Evolutionary conservation across 2,329 filamentous ascomycete species (phyloP).

Genomic region (Curvularia sp.): DNA sequence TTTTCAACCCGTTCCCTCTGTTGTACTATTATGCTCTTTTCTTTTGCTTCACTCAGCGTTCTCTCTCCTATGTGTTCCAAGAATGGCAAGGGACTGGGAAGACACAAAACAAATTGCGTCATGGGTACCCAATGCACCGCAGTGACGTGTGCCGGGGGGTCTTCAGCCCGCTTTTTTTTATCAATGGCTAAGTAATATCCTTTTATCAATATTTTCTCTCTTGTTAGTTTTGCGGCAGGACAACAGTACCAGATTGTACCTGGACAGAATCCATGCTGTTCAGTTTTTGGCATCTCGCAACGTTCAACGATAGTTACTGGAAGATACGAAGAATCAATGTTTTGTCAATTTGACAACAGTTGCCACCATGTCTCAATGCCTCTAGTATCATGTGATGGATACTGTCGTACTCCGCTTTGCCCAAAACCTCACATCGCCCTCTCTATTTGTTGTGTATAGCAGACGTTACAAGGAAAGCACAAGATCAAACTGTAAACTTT

Average conservation of each 20-base stretch:
- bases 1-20: neutral
- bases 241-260: neutral
- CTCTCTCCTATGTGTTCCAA: neutral
- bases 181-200: neutral
- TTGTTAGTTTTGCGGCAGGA: neutral
- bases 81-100: neutral
- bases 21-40: conserved; percentile 10
- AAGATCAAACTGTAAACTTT: too few relatives aligned
- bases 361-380: neutral
- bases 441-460: too few relatives aligned
- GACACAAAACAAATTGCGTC: neutral
- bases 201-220: neutral
- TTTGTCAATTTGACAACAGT: neutral
- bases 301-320: neutral
- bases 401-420: neutral
- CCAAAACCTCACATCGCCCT: neutral
- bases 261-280: neutral
- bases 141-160: neutral
- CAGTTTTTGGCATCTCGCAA: neutral
- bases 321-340: neutral
- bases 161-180: neutral
- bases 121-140: neutral
- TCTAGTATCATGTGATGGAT: neutral
- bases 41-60: neutral
- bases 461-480: too few relatives aligned